Evolutionary conservation across 352 stramenopile species (phyloP), one percentile per base, ranked within the genome.

Genomic region (Pythium myriotylum): DNA sequence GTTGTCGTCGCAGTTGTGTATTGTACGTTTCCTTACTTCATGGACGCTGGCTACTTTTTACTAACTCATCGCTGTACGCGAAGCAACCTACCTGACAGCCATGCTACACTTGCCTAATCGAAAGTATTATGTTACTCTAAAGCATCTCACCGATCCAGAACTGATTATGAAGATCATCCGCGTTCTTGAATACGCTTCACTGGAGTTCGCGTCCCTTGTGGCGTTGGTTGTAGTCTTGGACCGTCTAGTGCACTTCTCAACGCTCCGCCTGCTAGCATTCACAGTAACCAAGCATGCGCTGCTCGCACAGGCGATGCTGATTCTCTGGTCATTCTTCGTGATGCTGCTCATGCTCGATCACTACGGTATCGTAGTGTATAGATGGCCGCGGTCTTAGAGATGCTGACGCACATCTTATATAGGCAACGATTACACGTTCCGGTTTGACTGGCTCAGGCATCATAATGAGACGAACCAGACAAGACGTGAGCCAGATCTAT

Each of bases 191-290:
- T 83, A 76, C 37, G 54, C 60, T 2, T 14, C 27, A 2, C 46
- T 81, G 2, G 67, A 79, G 67, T 24, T 79, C 7, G 26, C 56
- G 7, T 74, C 69, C 2, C 48, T 81, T 3, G 7, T 72, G 0
- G 19, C 54, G 0, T 48, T 81, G 2, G 48, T 53, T 12, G 10
- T 41, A 3, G 42, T 74, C 8, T 19, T 79, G 5, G 37, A 74
- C 2, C 51, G 58, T 2, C 59, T 67, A 26, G 64, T 67, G 29
- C 10, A 40, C 1, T 22, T 76, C 2, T 62, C 53, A 0, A 13
- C 59, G 6, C 42, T 77, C 7, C 57, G 64, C 17, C 42, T 72
- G 17, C 42, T 80, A 3, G 62, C 59, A 14, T 80, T 80, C 20
- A 63, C 71, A 0, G 26, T 80, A 29, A 46, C 65, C 19, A 73